These are phyloP conservation scores for Rhazya stricta DNA, from an alignment of 257 asterid genomes.

Conservation along the genomic window DNA sequence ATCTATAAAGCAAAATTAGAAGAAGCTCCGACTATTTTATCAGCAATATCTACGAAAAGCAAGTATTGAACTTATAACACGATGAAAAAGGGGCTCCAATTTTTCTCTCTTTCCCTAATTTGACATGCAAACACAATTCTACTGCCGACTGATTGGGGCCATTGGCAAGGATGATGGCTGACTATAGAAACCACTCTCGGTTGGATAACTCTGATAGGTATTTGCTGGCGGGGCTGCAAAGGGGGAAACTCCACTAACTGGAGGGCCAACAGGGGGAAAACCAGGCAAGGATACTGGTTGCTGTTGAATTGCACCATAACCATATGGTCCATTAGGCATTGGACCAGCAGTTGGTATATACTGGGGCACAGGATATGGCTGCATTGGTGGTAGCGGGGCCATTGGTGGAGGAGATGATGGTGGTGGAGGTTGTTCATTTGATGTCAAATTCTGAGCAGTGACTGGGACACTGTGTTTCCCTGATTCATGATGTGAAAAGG, in stretches of 20 bases:
- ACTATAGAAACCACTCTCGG: slow-evolving; percentile 53
- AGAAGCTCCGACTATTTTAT: neutral
- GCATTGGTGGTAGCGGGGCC: slow-evolving; percentile 70
- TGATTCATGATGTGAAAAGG: slow-evolving; percentile 27
- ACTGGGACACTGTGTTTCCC: slow-evolving; percentile 29
- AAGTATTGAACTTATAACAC: neutral
- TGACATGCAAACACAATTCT: slow-evolving; percentile 15
- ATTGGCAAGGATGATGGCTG: slow-evolving; percentile 58
- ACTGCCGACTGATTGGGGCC: slow-evolving; percentile 61
- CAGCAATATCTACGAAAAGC: neutral
- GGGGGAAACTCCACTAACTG: slow-evolving; percentile 32
- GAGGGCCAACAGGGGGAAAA: slow-evolving; percentile 36
- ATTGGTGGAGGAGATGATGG: slow-evolving; percentile 77
- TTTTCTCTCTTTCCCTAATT: neutral
- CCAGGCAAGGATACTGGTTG: slow-evolving; percentile 29
- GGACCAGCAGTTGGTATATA: slow-evolving; percentile 50
- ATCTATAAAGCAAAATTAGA: neutral
- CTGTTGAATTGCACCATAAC: slow-evolving; percentile 44
- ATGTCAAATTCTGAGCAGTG: slow-evolving; percentile 28
- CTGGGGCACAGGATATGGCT: slow-evolving; percentile 56
- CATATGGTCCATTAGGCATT: slow-evolving; percentile 35
- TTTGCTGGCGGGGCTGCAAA: slow-evolving; percentile 31
- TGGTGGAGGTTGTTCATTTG: slow-evolving; percentile 53
- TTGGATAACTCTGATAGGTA: slow-evolving; percentile 45
- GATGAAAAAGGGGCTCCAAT: neutral